Evolutionary conservation across 2,329 filamentous ascomycete genomes (phyloP).

Genomic region (Clonostachys rhizophaga): DNA sequence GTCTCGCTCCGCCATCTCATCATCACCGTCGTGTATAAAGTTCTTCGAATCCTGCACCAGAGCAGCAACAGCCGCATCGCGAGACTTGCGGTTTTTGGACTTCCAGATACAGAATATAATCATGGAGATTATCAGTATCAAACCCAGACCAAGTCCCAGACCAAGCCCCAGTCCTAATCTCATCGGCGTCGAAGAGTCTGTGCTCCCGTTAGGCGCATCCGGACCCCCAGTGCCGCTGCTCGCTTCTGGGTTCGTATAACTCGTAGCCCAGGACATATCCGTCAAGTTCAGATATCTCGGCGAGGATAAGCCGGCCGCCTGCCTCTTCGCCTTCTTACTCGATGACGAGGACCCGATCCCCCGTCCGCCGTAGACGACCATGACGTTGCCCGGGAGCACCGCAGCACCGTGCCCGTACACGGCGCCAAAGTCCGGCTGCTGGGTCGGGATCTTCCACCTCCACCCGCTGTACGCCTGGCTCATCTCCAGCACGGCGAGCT

Average conservation of each 20-base stretch:
- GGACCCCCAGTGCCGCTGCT: constrained; percentile 2
- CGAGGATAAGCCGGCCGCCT: constrained; percentile 11
- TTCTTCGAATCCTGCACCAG: constrained; percentile 43
- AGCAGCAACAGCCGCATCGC: constrained; percentile 39
- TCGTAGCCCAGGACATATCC: constrained; percentile 45
- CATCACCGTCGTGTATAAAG: constrained; percentile 34
- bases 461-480: constrained; percentile 71
- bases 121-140: constrained; percentile 40
- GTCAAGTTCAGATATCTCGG: constrained; percentile 53
- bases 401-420: constrained; percentile 61
- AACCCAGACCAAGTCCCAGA: constrained; percentile 55
- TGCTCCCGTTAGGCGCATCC: constrained; percentile 12
- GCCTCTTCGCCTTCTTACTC: constrained; percentile 23
- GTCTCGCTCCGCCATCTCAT: constrained; percentile 39
- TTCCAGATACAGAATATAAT: constrained; percentile 43
- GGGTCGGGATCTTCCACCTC: constrained; percentile 62
- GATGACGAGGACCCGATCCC: constrained; percentile 31
- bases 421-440: constrained; percentile 33
- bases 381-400: constrained; percentile 60
- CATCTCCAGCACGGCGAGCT: constrained; percentile 73
- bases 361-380: constrained; percentile 64
- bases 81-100: constrained; percentile 25
- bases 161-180: constrained; percentile 57
- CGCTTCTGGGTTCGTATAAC: constrained; percentile 41
- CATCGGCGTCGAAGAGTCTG: constrained; percentile 11